These are phyloP conservation scores for Fonsecaea nubica DNA, from an alignment of 2,329 filamentous ascomycete species.

Conservation along the genomic window DNA sequence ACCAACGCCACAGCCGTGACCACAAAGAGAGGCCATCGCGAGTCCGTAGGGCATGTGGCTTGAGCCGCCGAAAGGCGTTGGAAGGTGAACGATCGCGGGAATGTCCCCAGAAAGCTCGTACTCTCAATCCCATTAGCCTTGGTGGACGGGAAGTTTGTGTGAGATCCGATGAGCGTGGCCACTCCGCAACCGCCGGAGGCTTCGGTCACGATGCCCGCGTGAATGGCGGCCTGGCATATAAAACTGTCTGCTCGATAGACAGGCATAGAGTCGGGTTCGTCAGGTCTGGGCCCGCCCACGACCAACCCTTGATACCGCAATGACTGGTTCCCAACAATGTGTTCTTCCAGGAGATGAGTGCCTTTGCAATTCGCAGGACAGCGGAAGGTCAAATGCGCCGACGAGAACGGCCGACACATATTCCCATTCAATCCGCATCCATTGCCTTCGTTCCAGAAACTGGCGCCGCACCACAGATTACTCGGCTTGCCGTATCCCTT, in stretches of 20 bases:
- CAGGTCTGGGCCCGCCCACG: conserved; percentile 56
- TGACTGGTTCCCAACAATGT: conserved; percentile 58
- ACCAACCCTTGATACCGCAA: conserved; percentile 60
- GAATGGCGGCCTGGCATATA: conserved; percentile 83
- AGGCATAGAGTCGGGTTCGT: conserved; percentile 52
- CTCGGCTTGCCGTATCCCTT: conserved; percentile 56
- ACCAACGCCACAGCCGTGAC: conserved; percentile 81
- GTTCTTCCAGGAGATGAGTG: conserved; percentile 56
- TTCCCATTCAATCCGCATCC: conserved; percentile 62
- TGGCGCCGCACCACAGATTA: conserved; percentile 54
- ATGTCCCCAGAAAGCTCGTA: conserved; percentile 81
- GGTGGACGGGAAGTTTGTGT: conserved; percentile 67
- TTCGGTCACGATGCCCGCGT: conserved; percentile 78
- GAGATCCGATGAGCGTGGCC: conserved; percentile 73
- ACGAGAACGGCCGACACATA: conserved; percentile 61
- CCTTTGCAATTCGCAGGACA: conserved; percentile 62
- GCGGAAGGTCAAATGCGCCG: conserved; percentile 60
- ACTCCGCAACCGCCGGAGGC: conserved; percentile 80
- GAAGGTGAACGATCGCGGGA: conserved; percentile 86
- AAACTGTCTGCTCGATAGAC: conserved; percentile 89
- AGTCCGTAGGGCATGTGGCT: conserved; percentile 73
- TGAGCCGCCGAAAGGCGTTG: conserved; percentile 58
- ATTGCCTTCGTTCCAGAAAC: conserved; percentile 54
- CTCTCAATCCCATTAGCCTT: conserved; percentile 77
- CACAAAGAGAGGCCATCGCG: conserved; percentile 81